phyloP scores from a whole-genome alignment of 129 eudicot species.

The Lactuca saligna region DNA sequence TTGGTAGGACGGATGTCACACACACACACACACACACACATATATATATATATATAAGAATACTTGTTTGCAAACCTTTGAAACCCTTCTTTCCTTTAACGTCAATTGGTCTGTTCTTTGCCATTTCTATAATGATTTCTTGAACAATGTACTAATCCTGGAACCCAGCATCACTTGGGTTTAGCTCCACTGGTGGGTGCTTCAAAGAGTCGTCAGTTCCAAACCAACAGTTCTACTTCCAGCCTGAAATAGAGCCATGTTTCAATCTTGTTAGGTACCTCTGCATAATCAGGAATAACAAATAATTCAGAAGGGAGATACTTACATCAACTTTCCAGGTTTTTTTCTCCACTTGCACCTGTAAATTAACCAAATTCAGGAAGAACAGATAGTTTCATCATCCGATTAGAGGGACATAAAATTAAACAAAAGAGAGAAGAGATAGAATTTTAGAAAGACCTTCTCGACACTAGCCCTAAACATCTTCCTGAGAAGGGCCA shows the following conservation, averaged over 20 bases:
- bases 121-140: conserved; percentile 97
- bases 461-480: conserved; percentile 90
- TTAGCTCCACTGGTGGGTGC: conserved; percentile 91
- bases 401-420: neutral
- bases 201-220: conserved; percentile 84
- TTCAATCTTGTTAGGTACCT: neutral
- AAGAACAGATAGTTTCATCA: neutral
- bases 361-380: conserved; percentile 34
- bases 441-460: conserved; percentile 36
- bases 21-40: too few species aligned
- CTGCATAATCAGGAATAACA: neutral
- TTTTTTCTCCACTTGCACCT: conserved; percentile 92
- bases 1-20: neutral
- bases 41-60: neutral
- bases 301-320: conserved; percentile 7
- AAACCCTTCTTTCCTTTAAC: conserved; percentile 87
- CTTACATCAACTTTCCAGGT: conserved; percentile 92
- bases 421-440: neutral
- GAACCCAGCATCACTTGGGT: conserved; percentile 95
- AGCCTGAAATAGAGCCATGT: conserved; percentile 50
- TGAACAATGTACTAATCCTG: conserved; percentile 94
- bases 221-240: conserved; percentile 80
- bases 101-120: conserved; percentile 89
- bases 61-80: conserved; percentile 53
- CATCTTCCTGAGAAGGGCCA: conserved; percentile 95